phyloP scores from a whole-genome alignment of 176 grass and related monocot genomes.

The Juncus effusus region DNA sequence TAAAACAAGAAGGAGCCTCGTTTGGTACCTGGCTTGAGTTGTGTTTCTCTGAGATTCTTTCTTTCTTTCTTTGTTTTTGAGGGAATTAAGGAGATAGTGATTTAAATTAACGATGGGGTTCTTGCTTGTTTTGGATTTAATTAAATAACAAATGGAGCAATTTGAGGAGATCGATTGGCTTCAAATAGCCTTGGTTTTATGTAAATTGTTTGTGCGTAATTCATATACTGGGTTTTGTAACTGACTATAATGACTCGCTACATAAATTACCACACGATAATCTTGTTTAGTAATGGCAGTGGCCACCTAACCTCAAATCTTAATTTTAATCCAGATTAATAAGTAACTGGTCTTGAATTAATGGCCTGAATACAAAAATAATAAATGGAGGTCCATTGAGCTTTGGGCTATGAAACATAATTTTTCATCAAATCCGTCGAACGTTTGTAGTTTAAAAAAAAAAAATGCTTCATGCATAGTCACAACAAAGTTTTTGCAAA shows the following conservation, averaged over 20 bases:
- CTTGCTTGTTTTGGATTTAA: slow-evolving; percentile 18
- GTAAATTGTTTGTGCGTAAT: background rate
- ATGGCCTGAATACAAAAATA: no score
- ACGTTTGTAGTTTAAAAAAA: no score
- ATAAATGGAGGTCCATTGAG: no score
- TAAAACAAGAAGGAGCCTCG: background rate
- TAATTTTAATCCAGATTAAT: no score
- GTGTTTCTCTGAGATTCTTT: background rate
- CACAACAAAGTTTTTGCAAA: no score
- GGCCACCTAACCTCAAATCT: no score
- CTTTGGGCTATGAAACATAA: no score
- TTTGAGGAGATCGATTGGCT: slow-evolving; percentile 16
- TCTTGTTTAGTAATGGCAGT: no score
- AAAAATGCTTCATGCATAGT: no score
- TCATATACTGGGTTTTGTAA: background rate
- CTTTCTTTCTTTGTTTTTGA: background rate
- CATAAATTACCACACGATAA: background rate
- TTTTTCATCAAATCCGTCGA: no score
- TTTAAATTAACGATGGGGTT: background rate
- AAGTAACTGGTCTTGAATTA: no score
- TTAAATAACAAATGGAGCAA: slow-evolving; percentile 19
- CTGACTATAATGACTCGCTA: background rate
- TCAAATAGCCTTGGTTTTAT: background rate
- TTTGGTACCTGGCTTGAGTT: slow-evolving; percentile 11
- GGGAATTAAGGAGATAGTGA: background rate